phyloP scores from a whole-genome alignment of 2,329 filamentous ascomycete genomes.

The Pyrenophora seminiperda region DNA sequence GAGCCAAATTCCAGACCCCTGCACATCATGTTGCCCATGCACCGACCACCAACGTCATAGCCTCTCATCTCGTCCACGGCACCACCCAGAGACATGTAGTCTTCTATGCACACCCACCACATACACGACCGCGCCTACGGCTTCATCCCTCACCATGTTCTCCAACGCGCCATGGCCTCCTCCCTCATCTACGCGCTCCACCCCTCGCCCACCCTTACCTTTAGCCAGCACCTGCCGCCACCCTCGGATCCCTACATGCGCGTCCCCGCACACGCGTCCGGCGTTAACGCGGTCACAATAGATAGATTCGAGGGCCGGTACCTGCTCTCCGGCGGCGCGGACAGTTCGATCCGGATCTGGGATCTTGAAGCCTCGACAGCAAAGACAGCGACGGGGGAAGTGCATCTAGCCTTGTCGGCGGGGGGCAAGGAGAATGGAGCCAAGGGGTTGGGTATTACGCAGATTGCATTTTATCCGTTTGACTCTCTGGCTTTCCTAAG shows the following conservation, averaged over 20 bases:
- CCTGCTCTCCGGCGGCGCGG: conserved; percentile 82
- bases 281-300: conserved; percentile 78
- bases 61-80: conserved; percentile 1
- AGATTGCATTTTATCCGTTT: conserved; percentile 78
- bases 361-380: conserved; percentile 66
- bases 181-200: conserved; percentile 72
- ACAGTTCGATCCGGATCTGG: conserved; percentile 85
- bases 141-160: conserved; percentile 61
- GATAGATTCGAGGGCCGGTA: conserved; percentile 82
- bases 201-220: conserved; percentile 66
- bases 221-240: conserved; percentile 65
- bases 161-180: conserved; percentile 69
- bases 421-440: conserved; percentile 39
- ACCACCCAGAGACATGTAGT: conserved; percentile 42
- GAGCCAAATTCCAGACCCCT: conserved; percentile 6
- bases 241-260: conserved; percentile 36
- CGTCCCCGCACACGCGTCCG: conserved; percentile 73
- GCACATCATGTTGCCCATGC: neutral
- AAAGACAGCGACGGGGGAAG: conserved; percentile 21
- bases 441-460: conserved; percentile 75
- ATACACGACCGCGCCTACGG: conserved; percentile 78
- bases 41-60: conserved; percentile 25
- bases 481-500: conserved; percentile 77
- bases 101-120: conserved; percentile 56
- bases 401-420: conserved; percentile 34